A percentile compares a stretch with the other conserved stretches of the same genome.
Conservation (phyloP, 345 rosid species). For the Eucalyptus rudis region DNA sequence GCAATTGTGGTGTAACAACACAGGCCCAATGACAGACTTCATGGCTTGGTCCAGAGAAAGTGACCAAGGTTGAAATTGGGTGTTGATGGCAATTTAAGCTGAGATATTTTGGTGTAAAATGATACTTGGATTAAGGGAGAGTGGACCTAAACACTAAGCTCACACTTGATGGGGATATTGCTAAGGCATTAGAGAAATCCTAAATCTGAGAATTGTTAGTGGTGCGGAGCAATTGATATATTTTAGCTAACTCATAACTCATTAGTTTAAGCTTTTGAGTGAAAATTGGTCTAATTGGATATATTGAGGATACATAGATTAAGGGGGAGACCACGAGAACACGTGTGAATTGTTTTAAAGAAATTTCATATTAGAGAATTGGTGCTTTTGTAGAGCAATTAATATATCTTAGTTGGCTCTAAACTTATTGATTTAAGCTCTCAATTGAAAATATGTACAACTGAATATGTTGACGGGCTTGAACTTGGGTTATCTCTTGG, state of each 20-base stretch:
- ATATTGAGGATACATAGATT: no score
- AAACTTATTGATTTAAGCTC: rapidly evolving
- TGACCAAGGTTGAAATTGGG: background rate
- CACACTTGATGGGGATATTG: background rate
- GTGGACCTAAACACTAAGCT: background rate
- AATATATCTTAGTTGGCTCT: background rate
- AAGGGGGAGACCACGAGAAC: background rate
- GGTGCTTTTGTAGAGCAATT: no score
- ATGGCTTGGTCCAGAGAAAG: background rate
- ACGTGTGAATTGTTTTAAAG: background rate
- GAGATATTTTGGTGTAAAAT: background rate
- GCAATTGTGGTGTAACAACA: background rate
- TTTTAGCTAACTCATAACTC: background rate
- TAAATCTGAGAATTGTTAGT: background rate
- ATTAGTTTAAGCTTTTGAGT: no score
- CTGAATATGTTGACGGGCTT: no score
- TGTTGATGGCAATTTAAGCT: background rate
- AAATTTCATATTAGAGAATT: background rate
- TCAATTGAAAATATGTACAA: no score
- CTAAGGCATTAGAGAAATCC: background rate
- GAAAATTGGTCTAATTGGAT: no score
- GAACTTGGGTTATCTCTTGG: background rate
- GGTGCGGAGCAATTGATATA: background rate
- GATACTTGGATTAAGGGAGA: background rate
- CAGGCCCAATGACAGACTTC: background rate